Evolutionary conservation across 495 filamentous ascomycete genomes (phyloP).

Genomic region (Aspergillus olivimuriae): DNA sequence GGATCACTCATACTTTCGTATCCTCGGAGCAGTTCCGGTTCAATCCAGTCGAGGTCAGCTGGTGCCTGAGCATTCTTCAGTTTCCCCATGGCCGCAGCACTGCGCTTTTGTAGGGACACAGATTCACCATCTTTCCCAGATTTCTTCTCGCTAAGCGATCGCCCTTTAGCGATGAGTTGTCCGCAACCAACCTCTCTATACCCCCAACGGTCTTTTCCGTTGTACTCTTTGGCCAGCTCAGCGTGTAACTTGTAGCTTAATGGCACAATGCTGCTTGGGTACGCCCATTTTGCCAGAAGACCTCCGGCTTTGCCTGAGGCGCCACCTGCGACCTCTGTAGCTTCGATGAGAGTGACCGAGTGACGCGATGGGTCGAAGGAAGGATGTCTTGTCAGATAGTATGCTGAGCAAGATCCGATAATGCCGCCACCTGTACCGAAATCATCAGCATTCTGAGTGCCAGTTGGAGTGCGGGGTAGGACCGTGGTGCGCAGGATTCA

Average conservation of each 20-base stretch:
- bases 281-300: slow-evolving; percentile 87
- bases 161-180: slow-evolving; percentile 56
- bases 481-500: slow-evolving; percentile 14
- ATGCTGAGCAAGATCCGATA: slow-evolving; percentile 89
- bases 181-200: slow-evolving; percentile 78
- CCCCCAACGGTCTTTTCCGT: slow-evolving; percentile 77
- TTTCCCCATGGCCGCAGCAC: slow-evolving; percentile 50
- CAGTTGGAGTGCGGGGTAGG: slow-evolving; percentile 23
- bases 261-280: slow-evolving; percentile 77
- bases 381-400: slow-evolving; percentile 86
- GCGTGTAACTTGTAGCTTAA: slow-evolving; percentile 80
- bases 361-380: slow-evolving; percentile 70
- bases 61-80: slow-evolving; percentile 61
- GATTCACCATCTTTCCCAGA: slow-evolving; percentile 23
- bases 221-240: slow-evolving; percentile 78
- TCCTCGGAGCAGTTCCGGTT: slow-evolving; percentile 52
- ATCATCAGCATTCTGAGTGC: slow-evolving; percentile 8
- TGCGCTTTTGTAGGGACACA: slow-evolving; percentile 68
- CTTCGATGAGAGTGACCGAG: slow-evolving; percentile 83
- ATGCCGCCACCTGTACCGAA: slow-evolving; percentile 70
- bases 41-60: slow-evolving; percentile 81
- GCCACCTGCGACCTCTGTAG: slow-evolving; percentile 77
- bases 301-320: slow-evolving; percentile 96
- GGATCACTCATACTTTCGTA: slow-evolving; percentile 84
- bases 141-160: slow-evolving; percentile 33